Evolutionary conservation across 1,139 yeast species (phyloP), one percentile per base, ranked within the genome.

Genomic region (Zhuliangozyma blackwelliae): DNA sequence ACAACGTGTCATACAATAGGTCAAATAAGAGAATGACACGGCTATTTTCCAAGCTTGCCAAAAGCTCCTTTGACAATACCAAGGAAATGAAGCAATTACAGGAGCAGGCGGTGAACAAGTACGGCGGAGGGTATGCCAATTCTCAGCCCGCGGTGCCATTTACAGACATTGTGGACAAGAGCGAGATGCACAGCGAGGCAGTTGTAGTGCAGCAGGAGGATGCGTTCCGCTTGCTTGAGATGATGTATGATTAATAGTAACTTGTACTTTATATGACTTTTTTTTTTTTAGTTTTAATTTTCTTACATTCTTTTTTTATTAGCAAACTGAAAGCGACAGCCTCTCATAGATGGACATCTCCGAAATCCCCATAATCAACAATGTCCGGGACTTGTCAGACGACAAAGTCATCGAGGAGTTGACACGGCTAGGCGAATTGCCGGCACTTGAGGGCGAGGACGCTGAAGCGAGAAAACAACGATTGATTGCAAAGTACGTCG

Each of bases 391-490:
- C 9, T 7, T 88, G 0, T 62, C 69, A 33, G 94, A 86, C 49
- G 75, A 59, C 2, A 80, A 76, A 10, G 89, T 86, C 5, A 65
- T 75, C 38, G 46, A 47, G 12, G 57, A 61, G 33, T 64, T 86
- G 34, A 58, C 77, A 28, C 55, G 56, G 25, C 50, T 81, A 10
- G 77, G 75, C 7, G 81, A 82, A 49, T 89, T 90, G 1, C 65
- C 72, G n/a, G 70, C 77, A 0, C 52, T 63, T 20, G 71, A 68
- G 47, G 84, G 81, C 1, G 95, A 87, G 57, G 82, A 73, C 38
- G 72, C 65, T 7, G 74, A 72, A 1, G 81, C 70, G 22, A 63
- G 95, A 48, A 62, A 95, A 43, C 74, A 69, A 22, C 59, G 95
- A 40, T 60, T 87, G 16, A 43, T 25, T 10, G 11, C 27, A 9